Evolutionary conservation across 2,329 filamentous ascomycete species (phyloP).

Genomic region (Fusarium sp.): DNA sequence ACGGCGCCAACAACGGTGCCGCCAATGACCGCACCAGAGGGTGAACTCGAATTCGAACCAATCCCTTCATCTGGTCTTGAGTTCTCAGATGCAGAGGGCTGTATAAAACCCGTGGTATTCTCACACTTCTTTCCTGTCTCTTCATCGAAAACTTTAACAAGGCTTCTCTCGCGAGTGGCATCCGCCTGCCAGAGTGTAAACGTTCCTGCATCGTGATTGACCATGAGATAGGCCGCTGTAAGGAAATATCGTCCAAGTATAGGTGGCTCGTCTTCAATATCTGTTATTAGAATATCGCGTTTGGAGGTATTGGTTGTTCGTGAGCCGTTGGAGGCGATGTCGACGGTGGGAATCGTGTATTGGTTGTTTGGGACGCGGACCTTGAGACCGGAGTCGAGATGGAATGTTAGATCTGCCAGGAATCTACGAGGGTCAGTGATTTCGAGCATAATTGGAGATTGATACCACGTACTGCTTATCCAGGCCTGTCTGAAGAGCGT

Average conservation of each 20-base stretch:
- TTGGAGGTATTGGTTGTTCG: constrained; percentile 20
- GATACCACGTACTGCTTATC: constrained; percentile 9
- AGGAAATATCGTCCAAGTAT: constrained; percentile 50
- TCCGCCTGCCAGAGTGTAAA: constrained; percentile 52
- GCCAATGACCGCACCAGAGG: constrained; percentile 6
- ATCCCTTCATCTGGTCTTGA: not conserved
- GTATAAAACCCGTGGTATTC: constrained; percentile 10
- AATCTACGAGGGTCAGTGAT: constrained; percentile 24
- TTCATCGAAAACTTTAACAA: constrained; percentile 18
- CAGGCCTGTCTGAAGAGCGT: constrained; percentile 21
- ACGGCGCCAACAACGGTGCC: constrained; percentile 14
- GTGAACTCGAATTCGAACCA: not conserved
- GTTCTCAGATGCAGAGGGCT: constrained; percentile 11
- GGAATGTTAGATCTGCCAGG: constrained; percentile 45
- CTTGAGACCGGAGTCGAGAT: constrained; percentile 42
- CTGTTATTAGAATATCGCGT: constrained; percentile 44
- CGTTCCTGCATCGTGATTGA: constrained; percentile 46
- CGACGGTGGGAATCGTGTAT: constrained; percentile 44
- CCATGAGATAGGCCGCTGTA: constrained; percentile 50
- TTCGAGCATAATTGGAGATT: too few relatives aligned
- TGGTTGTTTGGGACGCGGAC: constrained; percentile 47
- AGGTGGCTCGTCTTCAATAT: constrained; percentile 25
- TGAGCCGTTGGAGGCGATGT: constrained; percentile 42
- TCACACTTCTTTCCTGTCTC: constrained; percentile 7
- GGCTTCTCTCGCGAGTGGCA: constrained; percentile 25